A percentile compares a stretch with the other conserved stretches of the same genome.
phyloP scores from a whole-genome alignment of 2,329 filamentous ascomycete genomes.

The Metarhizium rileyi region DNA sequence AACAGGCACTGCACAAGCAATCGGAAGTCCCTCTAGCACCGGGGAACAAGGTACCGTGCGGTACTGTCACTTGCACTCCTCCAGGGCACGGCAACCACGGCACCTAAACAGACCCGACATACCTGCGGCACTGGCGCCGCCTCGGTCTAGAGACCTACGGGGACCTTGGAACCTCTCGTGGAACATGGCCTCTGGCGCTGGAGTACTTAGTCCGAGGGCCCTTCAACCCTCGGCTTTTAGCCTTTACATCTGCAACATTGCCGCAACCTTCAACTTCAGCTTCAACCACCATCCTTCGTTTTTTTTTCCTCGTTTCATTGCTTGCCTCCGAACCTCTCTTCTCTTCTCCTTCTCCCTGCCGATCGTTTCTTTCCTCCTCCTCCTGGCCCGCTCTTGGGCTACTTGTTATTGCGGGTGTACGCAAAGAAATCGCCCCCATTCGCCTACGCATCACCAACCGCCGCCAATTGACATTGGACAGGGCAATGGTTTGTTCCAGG shows the following conservation, averaged over 20 bases:
- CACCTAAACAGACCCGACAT: background rate
- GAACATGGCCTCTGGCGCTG: background rate
- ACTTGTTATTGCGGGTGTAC: background rate
- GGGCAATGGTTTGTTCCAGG: conserved; percentile 29
- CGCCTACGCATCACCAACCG: conserved; percentile 7
- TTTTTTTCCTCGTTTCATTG: background rate
- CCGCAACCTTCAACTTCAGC: conserved; percentile 2
- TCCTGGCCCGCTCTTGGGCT: background rate
- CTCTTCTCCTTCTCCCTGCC: background rate
- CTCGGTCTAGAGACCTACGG: background rate
- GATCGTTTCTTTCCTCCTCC: background rate
- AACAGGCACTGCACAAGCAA: no score
- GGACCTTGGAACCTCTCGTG: background rate
- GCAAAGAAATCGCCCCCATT: conserved; percentile 1
- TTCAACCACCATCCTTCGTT: background rate
- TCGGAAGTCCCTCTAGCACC: background rate
- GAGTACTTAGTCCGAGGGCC: background rate
- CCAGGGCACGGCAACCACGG: no score
- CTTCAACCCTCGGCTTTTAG: background rate
- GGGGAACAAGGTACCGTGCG: background rate
- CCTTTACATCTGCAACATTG: background rate
- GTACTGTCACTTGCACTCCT: background rate
- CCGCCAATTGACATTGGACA: conserved; percentile 26
- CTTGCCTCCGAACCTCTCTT: background rate
- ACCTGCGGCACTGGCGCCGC: background rate